Conservation (phyloP, 169 alveolate species). For the Babesia ovis region DNA sequence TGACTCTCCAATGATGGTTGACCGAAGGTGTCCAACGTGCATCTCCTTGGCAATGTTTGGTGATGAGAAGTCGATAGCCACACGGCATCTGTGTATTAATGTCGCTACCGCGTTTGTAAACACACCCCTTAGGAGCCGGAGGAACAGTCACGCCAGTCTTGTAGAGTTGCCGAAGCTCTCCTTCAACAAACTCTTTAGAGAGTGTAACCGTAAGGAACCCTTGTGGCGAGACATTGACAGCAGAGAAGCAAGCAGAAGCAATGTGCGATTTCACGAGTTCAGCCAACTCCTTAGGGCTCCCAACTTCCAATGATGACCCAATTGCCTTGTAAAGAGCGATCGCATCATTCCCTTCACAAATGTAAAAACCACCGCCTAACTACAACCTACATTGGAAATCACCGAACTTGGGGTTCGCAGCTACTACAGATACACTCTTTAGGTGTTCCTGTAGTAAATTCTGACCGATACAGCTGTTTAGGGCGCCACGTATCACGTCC, state of each 20-base stretch:
- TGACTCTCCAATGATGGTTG: conserved; percentile 97
- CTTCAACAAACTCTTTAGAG: conserved; percentile 60
- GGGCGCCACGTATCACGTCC: conserved; percentile 68
- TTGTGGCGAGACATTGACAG: conserved; percentile 82
- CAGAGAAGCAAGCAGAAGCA: conserved; percentile 55
- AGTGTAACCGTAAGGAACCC: conserved; percentile 71
- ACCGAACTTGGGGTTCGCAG: conserved; percentile 81
- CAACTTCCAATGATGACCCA: conserved; percentile 65
- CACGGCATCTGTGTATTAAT: conserved; percentile 53
- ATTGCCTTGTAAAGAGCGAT: conserved; percentile 72
- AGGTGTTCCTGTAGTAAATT: conserved; percentile 52
- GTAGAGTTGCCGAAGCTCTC: conserved; percentile 43
- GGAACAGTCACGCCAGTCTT: conserved; percentile 59
- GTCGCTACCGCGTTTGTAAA: no score
- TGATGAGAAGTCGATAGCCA: conserved; percentile 96
- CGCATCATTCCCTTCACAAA: conserved; percentile 75
- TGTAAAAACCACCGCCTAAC: not conserved
- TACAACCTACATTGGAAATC: conserved; percentile 76
- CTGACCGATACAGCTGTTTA: conserved; percentile 53
- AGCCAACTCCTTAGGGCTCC: conserved; percentile 78
- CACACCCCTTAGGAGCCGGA: conserved; percentile 56
- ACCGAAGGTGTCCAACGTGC: conserved; percentile 99
- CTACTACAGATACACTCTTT: conserved; percentile 64
- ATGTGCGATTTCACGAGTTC: conserved; percentile 73
- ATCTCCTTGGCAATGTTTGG: conserved; percentile 99